Evolutionary conservation across 768 basidiomycete genomes (phyloP), one percentile per base, ranked within the genome.

Genomic region (Saitozyma podzolica): DNA sequence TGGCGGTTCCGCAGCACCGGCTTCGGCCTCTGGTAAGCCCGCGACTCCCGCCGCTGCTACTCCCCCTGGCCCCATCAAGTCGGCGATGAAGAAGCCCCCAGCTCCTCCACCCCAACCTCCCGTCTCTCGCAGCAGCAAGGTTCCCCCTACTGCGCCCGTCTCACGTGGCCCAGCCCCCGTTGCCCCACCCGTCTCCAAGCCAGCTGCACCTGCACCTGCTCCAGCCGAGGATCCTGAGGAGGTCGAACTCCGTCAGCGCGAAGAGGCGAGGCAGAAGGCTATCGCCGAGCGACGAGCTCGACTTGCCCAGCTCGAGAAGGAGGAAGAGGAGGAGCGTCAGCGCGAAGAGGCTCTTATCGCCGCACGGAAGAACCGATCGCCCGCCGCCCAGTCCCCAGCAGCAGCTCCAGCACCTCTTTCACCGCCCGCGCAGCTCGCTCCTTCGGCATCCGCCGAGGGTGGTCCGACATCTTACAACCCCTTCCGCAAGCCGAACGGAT

Each of bases 191-290:
- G 20, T 56, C 8, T 43, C 66, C 20, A 56, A 52, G 19, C 29
- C 29, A 2, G 45, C 63, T 51, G 39, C 58, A 8, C 48, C 58
- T 7, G 47, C 59, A 40, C 67, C 72, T 50, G 53, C 60, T 40
- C 43, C 62, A 14, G 70, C 83, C 61, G 83, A 87, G 50, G 92
- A 95, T 67, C 86, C 86, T 0, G 91, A 92, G 75, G 94, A 96
- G 64, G 86, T 84, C 50, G 83, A 81, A 14, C 75, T 96, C 9
- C 84, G 84, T 58, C 85, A 83, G 11, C 85, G 88, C 11, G 89
- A 92, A 75, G 89, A 85, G 62, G 85, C 84, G 3, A 72, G 92
- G n/a, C 83, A 83, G 54, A 89, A 88, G 76, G 87, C 87, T 64
- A 72, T 88, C 68, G 91, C 84, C n/a, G 80, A 80, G 55, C 85